Conservation (phyloP, 208 protist genomes). For the Leishmania tarentolae region DNA sequence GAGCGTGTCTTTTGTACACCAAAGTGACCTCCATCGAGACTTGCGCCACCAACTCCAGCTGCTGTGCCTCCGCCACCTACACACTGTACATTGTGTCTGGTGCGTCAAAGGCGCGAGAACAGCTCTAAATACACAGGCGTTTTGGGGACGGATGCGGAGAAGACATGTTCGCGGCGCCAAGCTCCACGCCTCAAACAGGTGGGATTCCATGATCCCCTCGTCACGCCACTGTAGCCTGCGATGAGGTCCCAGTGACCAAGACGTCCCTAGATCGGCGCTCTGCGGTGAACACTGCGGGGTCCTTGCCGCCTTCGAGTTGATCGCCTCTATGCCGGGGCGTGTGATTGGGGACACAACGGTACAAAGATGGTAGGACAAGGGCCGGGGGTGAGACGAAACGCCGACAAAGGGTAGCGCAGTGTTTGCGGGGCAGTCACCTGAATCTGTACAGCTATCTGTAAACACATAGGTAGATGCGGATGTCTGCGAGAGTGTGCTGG, state of each 20-base stretch:
- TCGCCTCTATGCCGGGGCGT: neutral
- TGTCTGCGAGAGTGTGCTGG: too few species aligned
- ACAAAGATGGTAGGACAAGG: neutral
- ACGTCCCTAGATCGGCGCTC: neutral
- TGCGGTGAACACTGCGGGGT: neutral
- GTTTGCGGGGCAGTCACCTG: neutral
- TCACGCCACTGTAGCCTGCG: neutral
- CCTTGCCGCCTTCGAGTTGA: neutral
- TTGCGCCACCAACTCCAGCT: slow-evolving; percentile 3
- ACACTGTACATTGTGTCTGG: slow-evolving; percentile 11
- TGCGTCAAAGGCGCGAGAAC: slow-evolving; percentile 9
- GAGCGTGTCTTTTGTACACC: slow-evolving; percentile 1
- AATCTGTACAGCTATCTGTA: too few species aligned
- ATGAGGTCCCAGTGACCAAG: neutral
- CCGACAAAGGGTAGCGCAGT: neutral
- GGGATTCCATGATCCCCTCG: neutral
- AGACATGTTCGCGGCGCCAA: neutral
- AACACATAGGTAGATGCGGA: neutral
- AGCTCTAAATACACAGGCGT: slow-evolving; percentile 3
- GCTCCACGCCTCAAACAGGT: neutral
- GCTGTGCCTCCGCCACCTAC: slow-evolving; percentile 9
- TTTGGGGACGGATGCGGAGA: neutral
- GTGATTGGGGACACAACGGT: neutral
- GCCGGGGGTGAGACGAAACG: neutral
- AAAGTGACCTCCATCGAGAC: slow-evolving; percentile 6